These are phyloP conservation scores for Phytophthora cactorum DNA, from an alignment of 352 stramenopile species.

Conservation along the genomic window DNA sequence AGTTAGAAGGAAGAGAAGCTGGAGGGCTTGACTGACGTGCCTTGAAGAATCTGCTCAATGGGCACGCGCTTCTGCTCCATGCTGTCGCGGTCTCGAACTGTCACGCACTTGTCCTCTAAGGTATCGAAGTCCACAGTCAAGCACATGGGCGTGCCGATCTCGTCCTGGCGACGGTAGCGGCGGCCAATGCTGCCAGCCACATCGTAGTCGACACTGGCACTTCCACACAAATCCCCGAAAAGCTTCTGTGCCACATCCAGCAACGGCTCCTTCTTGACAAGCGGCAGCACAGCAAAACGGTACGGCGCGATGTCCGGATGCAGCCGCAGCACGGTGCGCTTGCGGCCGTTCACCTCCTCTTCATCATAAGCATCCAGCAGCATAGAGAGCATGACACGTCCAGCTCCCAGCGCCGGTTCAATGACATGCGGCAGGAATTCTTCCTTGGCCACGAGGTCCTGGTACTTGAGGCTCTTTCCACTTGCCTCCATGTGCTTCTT, in stretches of 20 bases:
- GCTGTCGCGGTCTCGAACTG: conserved; percentile 95
- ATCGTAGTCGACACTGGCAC: conserved; percentile 94
- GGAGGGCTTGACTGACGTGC: conserved; percentile 38
- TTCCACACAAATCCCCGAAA: conserved; percentile 89
- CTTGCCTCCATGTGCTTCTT: conserved; percentile 94
- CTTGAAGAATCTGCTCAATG: conserved; percentile 88
- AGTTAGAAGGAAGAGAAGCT: conserved; percentile 54
- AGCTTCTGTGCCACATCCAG: conserved; percentile 89
- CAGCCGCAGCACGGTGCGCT: conserved; percentile 91
- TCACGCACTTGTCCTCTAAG: conserved; percentile 95
- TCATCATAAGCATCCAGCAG: conserved; percentile 96
- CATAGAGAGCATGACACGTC: conserved; percentile 94
- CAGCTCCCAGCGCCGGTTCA: conserved; percentile 90
- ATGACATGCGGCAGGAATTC: conserved; percentile 97
- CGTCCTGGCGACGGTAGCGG: conserved; percentile 96
- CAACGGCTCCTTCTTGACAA: conserved; percentile 96
- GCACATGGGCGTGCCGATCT: conserved; percentile 97
- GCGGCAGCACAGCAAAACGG: conserved; percentile 91
- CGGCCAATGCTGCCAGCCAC: conserved; percentile 87
- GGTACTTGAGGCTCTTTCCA: conserved; percentile 89
- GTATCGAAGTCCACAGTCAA: conserved; percentile 98
- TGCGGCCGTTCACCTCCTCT: conserved; percentile 90
- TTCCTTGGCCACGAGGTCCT: conserved; percentile 65
- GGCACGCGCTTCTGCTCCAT: conserved; percentile 96
- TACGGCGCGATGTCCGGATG: conserved; percentile 95